These are phyloP conservation scores for Maudiozyma saulgeensis DNA, from an alignment of 805 yeast species.

Conservation along the genomic window DNA sequence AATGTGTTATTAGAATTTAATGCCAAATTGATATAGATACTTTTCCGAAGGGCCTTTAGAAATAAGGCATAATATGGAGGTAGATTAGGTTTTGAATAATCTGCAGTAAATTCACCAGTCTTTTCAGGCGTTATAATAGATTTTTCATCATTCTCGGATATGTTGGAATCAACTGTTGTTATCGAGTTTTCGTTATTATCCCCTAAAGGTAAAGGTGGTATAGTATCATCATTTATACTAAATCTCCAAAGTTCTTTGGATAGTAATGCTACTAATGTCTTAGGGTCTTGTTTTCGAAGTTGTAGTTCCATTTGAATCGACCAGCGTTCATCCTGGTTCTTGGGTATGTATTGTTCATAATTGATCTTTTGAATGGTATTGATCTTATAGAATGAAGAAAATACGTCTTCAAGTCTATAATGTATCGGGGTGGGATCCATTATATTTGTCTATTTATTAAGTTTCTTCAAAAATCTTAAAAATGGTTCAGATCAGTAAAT, in stretches of 20 bases:
- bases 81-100: constrained; percentile 30
- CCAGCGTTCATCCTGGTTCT: constrained; percentile 32
- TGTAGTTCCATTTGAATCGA: constrained; percentile 35
- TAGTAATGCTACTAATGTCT: constrained; percentile 31
- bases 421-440: not conserved
- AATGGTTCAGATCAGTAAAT: too few relatives aligned
- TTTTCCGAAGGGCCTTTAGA: constrained; percentile 40
- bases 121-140: constrained; percentile 19
- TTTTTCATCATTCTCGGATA: not conserved
- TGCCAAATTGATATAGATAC: constrained; percentile 29
- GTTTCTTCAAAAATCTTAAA: too few relatives aligned
- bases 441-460: not conserved
- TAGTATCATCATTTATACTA: constrained; percentile 32
- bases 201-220: constrained; percentile 24
- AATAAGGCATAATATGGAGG: constrained; percentile 39
- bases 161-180: not conserved
- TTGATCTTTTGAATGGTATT: constrained; percentile 25
- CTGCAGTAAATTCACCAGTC: constrained; percentile 26
- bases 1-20: constrained; percentile 28
- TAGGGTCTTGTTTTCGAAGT: constrained; percentile 29
- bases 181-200: constrained; percentile 3
- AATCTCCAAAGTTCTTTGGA: constrained; percentile 38
- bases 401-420: constrained; percentile 22
- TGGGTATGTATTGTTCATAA: constrained; percentile 27
- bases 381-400: constrained; percentile 24